Percentiles rank a stretch among this genome's conserved stretches.
phyloP scores from a whole-genome alignment of 805 yeast genomes.

The Metschnikowia peoriensis region DNA sequence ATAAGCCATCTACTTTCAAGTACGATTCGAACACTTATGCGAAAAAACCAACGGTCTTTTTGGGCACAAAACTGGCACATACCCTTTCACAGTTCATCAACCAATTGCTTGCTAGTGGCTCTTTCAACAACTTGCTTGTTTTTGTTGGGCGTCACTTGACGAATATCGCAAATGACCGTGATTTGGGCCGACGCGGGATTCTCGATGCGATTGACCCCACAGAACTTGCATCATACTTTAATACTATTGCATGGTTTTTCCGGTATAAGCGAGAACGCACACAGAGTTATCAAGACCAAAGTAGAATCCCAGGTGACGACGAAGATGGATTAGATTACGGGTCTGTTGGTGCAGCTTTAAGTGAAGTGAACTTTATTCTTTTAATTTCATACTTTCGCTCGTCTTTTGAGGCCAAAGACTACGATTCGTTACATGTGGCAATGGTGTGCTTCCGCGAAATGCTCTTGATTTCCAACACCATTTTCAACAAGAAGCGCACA shows the following conservation, averaged over 20 bases:
- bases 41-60: slow-evolving; percentile 24
- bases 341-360: slow-evolving; percentile 53
- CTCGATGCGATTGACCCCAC: slow-evolving; percentile 31
- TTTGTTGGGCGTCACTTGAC: slow-evolving; percentile 41
- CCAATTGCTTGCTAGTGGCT: slow-evolving; percentile 60
- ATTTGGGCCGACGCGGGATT: slow-evolving; percentile 24
- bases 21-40: slow-evolving; percentile 43
- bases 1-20: slow-evolving; percentile 36
- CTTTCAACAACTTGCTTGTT: slow-evolving; percentile 65
- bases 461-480: slow-evolving; percentile 45
- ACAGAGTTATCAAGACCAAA: slow-evolving; percentile 4
- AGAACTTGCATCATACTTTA: slow-evolving; percentile 48
- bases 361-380: slow-evolving; percentile 59
- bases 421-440: slow-evolving; percentile 66
- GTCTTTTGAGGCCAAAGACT: slow-evolving; percentile 43
- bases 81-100: slow-evolving; percentile 50
- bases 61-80: slow-evolving; percentile 25
- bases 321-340: slow-evolving; percentile 37
- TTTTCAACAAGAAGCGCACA: slow-evolving; percentile 31
- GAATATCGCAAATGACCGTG: slow-evolving; percentile 15
- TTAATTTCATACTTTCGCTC: slow-evolving; percentile 47
- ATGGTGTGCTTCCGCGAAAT: slow-evolving; percentile 67
- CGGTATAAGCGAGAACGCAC: slow-evolving; percentile 51
- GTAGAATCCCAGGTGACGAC: slow-evolving; percentile 17
- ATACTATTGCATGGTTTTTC: slow-evolving; percentile 72